A percentile compares a stretch with the other conserved stretches of the same genome.
Evolutionary conservation across 2,329 filamentous ascomycete genomes (phyloP).

Genomic region (Fusarium transvaalense): DNA sequence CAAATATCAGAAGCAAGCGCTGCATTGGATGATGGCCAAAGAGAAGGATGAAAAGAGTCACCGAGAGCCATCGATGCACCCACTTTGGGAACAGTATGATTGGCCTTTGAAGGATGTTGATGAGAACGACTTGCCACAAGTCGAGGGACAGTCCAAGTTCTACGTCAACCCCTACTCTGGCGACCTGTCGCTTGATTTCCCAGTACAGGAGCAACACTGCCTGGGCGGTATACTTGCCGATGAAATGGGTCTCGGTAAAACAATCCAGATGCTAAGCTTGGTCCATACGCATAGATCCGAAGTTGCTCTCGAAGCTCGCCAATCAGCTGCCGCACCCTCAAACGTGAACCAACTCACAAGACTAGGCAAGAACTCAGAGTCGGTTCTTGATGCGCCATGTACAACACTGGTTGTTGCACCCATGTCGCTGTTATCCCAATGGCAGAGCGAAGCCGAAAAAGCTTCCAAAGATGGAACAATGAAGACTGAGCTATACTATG

Average conservation of each 20-base stretch:
- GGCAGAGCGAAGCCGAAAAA: slow-evolving; percentile 94
- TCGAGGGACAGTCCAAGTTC: slow-evolving; percentile 78
- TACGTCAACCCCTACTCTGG: slow-evolving; percentile 98
- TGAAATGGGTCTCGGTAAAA: slow-evolving; percentile 98
- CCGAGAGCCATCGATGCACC: slow-evolving; percentile 89
- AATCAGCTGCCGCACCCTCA: slow-evolving; percentile 46
- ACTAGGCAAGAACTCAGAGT: slow-evolving; percentile 67
- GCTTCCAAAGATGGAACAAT: slow-evolving; percentile 87
- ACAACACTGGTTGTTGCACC: slow-evolving; percentile 97
- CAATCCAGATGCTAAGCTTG: slow-evolving; percentile 96
- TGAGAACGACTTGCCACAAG: slow-evolving; percentile 76
- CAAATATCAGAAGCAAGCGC: slow-evolving; percentile 93
- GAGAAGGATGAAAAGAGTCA: slow-evolving; percentile 82
- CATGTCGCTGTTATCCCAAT: slow-evolving; percentile 96
- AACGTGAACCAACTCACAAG: slow-evolving; percentile 73
- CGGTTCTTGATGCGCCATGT: slow-evolving; percentile 78
- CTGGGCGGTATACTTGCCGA: slow-evolving; percentile 93
- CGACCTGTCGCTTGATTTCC: slow-evolving; percentile 91
- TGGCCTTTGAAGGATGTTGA: slow-evolving; percentile 93
- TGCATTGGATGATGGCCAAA: slow-evolving; percentile 97
- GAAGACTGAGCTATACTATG: slow-evolving; percentile 92
- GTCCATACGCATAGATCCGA: slow-evolving; percentile 85
- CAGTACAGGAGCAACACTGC: slow-evolving; percentile 93
- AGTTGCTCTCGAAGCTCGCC: slow-evolving; percentile 56
- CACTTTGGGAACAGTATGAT: slow-evolving; percentile 93